Evolutionary conservation across 768 basidiomycete species (phyloP), one percentile per base, ranked within the genome.

Genomic region (Suillus lakei): DNA sequence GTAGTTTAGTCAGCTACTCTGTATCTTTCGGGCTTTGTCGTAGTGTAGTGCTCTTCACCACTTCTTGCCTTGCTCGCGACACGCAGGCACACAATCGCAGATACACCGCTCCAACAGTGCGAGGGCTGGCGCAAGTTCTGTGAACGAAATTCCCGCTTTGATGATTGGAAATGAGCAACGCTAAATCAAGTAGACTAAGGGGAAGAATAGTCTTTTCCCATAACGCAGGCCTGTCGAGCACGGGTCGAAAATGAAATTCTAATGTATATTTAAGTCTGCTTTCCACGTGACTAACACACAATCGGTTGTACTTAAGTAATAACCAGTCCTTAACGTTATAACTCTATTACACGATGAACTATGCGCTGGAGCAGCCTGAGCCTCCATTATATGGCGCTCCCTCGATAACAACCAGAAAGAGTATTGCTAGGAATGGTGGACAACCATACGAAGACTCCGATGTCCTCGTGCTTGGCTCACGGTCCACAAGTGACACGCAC

Each of bases 401-500:
- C 0, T 73, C 67, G 50, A 54, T 74, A 50, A 70, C 68, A 7
- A 51, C 16, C 1, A 72, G 74, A 28, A 50, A 74, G 39, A 74
- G 61, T 53, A 74, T 74, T 26, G 66, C 72, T 30, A 74, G 72
- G 72, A 56, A 67, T 48, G 64, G 68, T 13, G 69, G 60, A 12
- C 46, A 61, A 13, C 65, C 66, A 5, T 75, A 61, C 55, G 74
- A 75, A 62, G 73, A 73, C 54, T 73, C 70, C 4, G 68, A 69
- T 28, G 74, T 75, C 28, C 70, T 76, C 30, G 73, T 75, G 36
- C 63, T 73, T n/a, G 76, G 68, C 15, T 74, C 73, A 34, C 72
- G 73, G 9, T 67, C 70, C 7, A 72, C 74, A 7, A 69, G 69
- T 28, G 36, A 32, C n/a, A 18, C 56, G 6, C 56, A 64, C 9